Evolutionary conservation across 768 basidiomycete genomes (phyloP), one percentile per base, ranked within the genome.

Genomic region (Panus rudis): DNA sequence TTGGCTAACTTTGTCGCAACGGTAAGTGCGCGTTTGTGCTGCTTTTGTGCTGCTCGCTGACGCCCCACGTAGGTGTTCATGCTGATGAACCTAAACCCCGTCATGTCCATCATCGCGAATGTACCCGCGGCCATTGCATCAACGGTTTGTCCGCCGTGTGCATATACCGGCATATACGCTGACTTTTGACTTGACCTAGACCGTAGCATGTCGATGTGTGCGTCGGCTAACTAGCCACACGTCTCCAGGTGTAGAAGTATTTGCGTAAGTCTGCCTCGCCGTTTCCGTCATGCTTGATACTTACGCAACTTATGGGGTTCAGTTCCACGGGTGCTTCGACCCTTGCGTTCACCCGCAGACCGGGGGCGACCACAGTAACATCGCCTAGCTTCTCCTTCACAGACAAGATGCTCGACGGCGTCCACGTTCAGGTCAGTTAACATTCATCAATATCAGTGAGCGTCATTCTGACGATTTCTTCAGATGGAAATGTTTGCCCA

Each of bases 31-130:
- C 10, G 13, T 24, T 5, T 16, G 8, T 6, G 25, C 11, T 3
- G 16, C n/a, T 17, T 27, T 35, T 12, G 37, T 31, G 5, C 16
- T 27, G 8, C 16, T 14, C 32, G 49, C 72, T 27, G 69, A 11
- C 25, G 20, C 35, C 49, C 72, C 28, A 69, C 71, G 16, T 71
- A 76, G n/a, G 61, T 78, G 2, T 83, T 84, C 64, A 83, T 84
- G 80, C 54, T 79, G 21, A 40, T 82, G 30, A 67, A 80, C 52
- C 61, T 84, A 30, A 85, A 84, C 55, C 63, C 75, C 12, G 72
- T 83, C 49, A 82, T 84, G 82, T 79, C 78, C 24, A 76, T 85
- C 58, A 79, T 84, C 41, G 76, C 75, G 35, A 84, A 84, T 51
- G 80, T 84, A 32, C 82, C 82, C 3, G 81, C 82, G 25, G 81